These are phyloP conservation scores for Fusarium buharicum DNA, from an alignment of 2,329 filamentous ascomycete species.

Conservation along the genomic window DNA sequence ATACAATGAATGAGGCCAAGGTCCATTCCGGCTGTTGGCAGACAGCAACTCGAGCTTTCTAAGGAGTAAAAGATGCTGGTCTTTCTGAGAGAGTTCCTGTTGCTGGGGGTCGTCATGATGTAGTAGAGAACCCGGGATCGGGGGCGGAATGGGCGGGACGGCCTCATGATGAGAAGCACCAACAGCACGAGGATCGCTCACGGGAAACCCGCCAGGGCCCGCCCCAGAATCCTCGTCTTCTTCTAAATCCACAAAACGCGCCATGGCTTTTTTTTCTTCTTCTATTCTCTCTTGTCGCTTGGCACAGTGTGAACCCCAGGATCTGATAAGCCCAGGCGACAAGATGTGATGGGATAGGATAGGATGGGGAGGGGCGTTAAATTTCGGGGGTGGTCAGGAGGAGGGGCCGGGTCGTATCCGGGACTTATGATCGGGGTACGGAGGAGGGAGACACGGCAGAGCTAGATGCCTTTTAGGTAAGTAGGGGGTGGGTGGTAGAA, in stretches of 20 bases:
- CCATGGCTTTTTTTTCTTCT: conserved; percentile 37
- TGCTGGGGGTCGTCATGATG: conserved; percentile 41
- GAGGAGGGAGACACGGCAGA: conserved; percentile 18
- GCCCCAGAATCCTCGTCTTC: conserved; percentile 41
- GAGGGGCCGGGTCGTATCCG: conserved; percentile 36
- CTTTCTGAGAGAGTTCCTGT: conserved; percentile 36
- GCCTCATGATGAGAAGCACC: conserved; percentile 39
- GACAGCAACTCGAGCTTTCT: conserved; percentile 43
- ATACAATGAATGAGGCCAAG: conserved; percentile 44
- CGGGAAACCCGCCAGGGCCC: conserved; percentile 30
- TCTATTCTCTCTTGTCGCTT: conserved; percentile 16
- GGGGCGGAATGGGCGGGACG: conserved; percentile 35
- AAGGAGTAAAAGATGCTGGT: conserved; percentile 43
- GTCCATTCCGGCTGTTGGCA: conserved; percentile 43
- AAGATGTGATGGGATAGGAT: no score
- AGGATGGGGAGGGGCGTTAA: conserved; percentile 10
- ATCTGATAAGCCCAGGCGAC: conserved; percentile 45
- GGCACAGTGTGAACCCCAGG: conserved; percentile 41
- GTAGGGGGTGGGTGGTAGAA: neutral
- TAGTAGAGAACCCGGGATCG: conserved; percentile 40
- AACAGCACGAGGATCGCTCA: conserved; percentile 30
- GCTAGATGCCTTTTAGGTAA: conserved; percentile 5
- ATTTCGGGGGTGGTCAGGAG: conserved; percentile 13
- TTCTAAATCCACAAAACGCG: conserved; percentile 48
- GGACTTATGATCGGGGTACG: conserved; percentile 20